Evolutionary conservation across 148 eudicot genomes (phyloP), one percentile per base, ranked within the genome.

Genomic region (Dysphania ambrosioides): DNA sequence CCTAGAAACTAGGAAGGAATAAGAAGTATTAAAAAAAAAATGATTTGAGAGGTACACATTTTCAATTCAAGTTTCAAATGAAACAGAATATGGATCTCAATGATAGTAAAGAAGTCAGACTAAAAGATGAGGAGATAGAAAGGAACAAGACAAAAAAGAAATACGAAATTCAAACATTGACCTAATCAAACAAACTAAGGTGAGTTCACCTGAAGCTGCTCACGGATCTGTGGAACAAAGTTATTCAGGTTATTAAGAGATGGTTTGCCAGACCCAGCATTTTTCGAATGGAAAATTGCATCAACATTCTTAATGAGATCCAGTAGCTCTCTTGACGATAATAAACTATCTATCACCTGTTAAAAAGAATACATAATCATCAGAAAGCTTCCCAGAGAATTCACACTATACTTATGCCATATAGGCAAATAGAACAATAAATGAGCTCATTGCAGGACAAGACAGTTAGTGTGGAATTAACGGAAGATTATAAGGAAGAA

Each of bases 231-330:
- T 61, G 97, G 91, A 72, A 91, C 85, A 79, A 82, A 86, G 76
- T 85, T 87, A 74, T 80, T 78, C 80, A 93, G 77, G 55, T 67
- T 81, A 71, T 77, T 85, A 55, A 86, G 88, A 53, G 51, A 41
- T 30, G 89, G 73, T 79, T 83, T 89, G 78, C 90, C 82, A 58
- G 87, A 82, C 24, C 82, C 84, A 68, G 83, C 82, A 26, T 79
- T 83, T 63, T 78, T 84, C 16, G 88, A 85, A 75, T 90, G 98
- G 78, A 82, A 91, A 70, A 79, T 88, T 41, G 77, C 82, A 80
- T 94, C 93, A 31, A 85, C 88, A 73, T 88, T 88, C 82, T 86
- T 91, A 76, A 91, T 73, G 67, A 91, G 89, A 32, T 88, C 86
- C 72, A 80, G 81, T 60, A 94, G 83, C 84, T 91, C 97, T 55